Evolutionary conservation across 805 yeast species (phyloP).

Genomic region (Candida xiaguanensis): DNA sequence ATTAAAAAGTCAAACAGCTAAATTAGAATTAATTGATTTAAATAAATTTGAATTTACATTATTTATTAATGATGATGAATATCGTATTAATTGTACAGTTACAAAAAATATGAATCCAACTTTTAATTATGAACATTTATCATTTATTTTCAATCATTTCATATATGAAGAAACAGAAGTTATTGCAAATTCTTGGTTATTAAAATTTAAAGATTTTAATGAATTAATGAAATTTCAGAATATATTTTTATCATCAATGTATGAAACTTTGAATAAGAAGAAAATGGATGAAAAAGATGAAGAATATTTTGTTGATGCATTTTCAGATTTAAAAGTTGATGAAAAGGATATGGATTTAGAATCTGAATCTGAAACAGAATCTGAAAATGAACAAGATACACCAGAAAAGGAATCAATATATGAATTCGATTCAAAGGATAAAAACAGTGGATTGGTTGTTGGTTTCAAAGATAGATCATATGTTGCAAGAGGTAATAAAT

Average conservation of each 20-base stretch:
- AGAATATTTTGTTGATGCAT: constrained; percentile 55
- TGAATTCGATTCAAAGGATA: constrained; percentile 25
- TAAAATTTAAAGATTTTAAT: constrained; percentile 46
- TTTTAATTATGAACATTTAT: constrained; percentile 52
- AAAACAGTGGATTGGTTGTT: constrained; percentile 65
- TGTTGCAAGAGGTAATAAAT: constrained; percentile 72
- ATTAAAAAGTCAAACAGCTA: constrained; percentile 31
- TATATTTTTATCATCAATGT: constrained; percentile 47
- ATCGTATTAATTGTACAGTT: constrained; percentile 13
- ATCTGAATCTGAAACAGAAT: constrained; percentile 22
- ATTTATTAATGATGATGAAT: constrained; percentile 25
- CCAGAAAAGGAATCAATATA: constrained; percentile 25
- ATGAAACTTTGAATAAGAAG: constrained; percentile 55
- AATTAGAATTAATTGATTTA: constrained; percentile 32
- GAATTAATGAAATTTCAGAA: constrained; percentile 50
- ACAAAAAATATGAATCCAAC: constrained; percentile 57
- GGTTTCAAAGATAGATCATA: constrained; percentile 73
- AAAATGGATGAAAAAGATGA: constrained; percentile 52
- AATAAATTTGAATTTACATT: constrained; percentile 54
- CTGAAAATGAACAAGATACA: constrained; percentile 15
- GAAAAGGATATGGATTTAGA: too few relatives aligned
- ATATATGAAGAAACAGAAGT: constrained; percentile 17
- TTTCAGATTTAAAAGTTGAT: constrained; percentile 36
- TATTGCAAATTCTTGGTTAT: constrained; percentile 56
- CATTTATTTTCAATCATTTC: constrained; percentile 65